Base-by-base conservation (phyloP, 75 land plant species). In the Sequoia sempervirens region DNA sequence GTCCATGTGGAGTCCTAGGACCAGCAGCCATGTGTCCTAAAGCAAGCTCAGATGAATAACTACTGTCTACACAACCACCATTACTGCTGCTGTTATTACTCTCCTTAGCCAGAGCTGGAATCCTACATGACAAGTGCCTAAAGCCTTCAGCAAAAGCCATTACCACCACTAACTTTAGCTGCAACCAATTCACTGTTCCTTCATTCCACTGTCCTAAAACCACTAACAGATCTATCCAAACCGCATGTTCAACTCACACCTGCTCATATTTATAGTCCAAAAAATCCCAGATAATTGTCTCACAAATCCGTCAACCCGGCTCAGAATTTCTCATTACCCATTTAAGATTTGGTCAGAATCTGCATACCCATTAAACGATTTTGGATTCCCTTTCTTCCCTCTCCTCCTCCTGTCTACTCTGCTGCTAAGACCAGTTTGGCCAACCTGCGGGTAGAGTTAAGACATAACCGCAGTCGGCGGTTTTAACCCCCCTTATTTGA, bases 51-150 rank as follows among this genome's bases (percentile, higher is more conserved):
- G 87, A 85, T 11, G 79, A 79, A 78, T 82, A 85, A 80, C 89
- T 82, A 82, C 26, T 61, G 1, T 88, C 87, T 52, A 72, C 89
- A 36, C 87, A 56, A 23, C 87, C 89, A 68, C 75, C 75, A 10
- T 64, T 79, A 47, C 66, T 80, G 14, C 72, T 88, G 3, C 79
- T 81, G 50, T 83, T 85, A 11, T 37, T 80, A 9, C 83, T 82
- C 3, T 82, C 84, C 66, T 61, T 61, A 68, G 83, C 90, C 45
- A 20, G 20, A 56, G 23, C 75, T 6, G 76, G 41, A 15, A 69
- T 72, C 30, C 47, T 83, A 43, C 80, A 70, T 41, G 50, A 12
- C 43, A 83, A 79, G 41, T 79, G 23, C 50, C 76, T 78, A 45
- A 78, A 78, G 3, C 17, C 72, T 30, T 68, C 78, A 85, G 17